A percentile compares a stretch with the other conserved stretches of the same genome.
Evolutionary conservation across 1,284 basidiomycete genomes (phyloP).

Genomic region (Ustanciosporium gigantosporum): DNA sequence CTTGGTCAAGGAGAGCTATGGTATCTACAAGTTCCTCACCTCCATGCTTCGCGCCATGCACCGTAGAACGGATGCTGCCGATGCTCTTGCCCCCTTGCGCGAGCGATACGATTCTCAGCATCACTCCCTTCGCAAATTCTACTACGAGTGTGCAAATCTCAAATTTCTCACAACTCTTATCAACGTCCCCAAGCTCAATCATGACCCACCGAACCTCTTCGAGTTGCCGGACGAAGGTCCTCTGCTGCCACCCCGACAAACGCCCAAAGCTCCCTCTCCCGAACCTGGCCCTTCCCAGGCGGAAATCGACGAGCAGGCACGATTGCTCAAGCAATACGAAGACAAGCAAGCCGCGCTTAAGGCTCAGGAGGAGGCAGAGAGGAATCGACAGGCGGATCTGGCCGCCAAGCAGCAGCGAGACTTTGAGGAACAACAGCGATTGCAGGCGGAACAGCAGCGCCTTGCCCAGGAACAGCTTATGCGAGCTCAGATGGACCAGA

Average conservation of each 20-base stretch:
- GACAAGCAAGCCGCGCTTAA: conserved; percentile 85
- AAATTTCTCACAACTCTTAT: conserved; percentile 60
- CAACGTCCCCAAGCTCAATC: conserved; percentile 60
- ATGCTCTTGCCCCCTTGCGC: conserved; percentile 58
- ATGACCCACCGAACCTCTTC: conserved; percentile 60
- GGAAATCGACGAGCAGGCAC: conserved; percentile 87
- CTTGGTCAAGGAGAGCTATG: conserved; percentile 60
- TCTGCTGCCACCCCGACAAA: conserved; percentile 44
- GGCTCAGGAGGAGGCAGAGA: conserved; percentile 79
- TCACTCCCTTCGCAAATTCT: conserved; percentile 57
- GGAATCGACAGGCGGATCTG: conserved; percentile 74
- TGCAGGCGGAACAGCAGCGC: conserved; percentile 86
- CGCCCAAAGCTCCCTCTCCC: conserved; percentile 47
- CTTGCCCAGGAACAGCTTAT: conserved; percentile 82
- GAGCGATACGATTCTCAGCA: conserved; percentile 59
- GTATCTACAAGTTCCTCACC: conserved; percentile 61
- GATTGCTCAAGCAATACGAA: conserved; percentile 94
- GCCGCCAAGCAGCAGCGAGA: conserved; percentile 83
- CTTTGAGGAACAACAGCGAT: conserved; percentile 84
- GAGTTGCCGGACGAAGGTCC: conserved; percentile 57
- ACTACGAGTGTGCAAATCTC: conserved; percentile 60
- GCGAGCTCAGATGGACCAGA: conserved; percentile 74
- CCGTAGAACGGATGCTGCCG: conserved; percentile 57
- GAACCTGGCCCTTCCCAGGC: conserved; percentile 59
- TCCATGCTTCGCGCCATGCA: conserved; percentile 61